Percentiles rank a stretch among this genome's conserved stretches.
Evolutionary conservation across 495 filamentous ascomycete genomes (phyloP).

Genomic region (Penicillium canariense): DNA sequence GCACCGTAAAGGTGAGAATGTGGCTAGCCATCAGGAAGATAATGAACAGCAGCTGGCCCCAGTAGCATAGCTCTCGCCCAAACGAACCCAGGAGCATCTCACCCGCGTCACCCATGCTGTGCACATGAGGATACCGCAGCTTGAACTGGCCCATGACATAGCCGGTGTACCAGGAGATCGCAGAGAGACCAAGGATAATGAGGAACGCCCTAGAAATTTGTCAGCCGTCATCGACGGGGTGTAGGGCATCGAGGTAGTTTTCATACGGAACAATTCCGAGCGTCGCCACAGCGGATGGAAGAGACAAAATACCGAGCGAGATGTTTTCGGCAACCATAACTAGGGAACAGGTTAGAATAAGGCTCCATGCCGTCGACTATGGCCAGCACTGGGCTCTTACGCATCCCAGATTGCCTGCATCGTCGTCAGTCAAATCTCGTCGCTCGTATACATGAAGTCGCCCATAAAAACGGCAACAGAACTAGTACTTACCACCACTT

Average conservation of each 20-base stretch:
- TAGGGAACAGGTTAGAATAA: conserved; percentile 6
- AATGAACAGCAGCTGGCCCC: conserved; percentile 60
- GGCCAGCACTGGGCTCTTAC: conserved; percentile 8
- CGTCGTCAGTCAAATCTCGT: conserved; percentile 5
- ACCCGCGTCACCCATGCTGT: conserved; percentile 63
- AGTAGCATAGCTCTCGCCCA: conserved; percentile 62
- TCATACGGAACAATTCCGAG: conserved; percentile 59
- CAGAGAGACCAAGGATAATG: conserved; percentile 55
- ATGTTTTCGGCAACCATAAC: conserved; percentile 64
- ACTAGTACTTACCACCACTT: conserved; percentile 33
- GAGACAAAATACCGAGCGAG: conserved; percentile 58
- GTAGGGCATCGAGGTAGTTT: conserved; percentile 22
- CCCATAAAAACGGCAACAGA: not conserved
- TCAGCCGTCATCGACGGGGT: not conserved
- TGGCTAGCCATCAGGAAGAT: conserved; percentile 73
- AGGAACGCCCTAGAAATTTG: conserved; percentile 20
- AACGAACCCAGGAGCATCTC: conserved; percentile 60
- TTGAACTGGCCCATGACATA: conserved; percentile 28
- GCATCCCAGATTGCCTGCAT: conserved; percentile 27
- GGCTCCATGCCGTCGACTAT: not conserved
- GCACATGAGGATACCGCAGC: conserved; percentile 23
- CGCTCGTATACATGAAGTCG: not conserved
- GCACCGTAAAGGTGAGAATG: conserved; percentile 69
- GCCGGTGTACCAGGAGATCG: conserved; percentile 45
- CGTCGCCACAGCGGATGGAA: conserved; percentile 57